These are phyloP conservation scores for Madurella fahalii DNA, from an alignment of 2,329 filamentous ascomycete species.

Conservation along the genomic window DNA sequence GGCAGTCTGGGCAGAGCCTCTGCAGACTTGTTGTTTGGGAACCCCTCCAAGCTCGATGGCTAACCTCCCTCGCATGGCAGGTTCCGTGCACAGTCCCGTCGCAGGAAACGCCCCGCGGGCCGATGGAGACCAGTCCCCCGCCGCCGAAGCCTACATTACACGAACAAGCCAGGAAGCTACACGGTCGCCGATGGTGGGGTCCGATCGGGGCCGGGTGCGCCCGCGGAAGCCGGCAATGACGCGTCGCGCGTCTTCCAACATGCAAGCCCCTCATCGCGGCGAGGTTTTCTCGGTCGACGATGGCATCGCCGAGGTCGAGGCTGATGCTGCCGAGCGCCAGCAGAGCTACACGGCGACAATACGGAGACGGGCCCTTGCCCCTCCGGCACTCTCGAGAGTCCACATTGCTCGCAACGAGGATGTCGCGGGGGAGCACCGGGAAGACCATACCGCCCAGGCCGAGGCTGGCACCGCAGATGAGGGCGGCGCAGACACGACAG, in stretches of 20 bases:
- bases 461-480: conserved; percentile 16
- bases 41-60: not conserved
- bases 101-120: conserved; percentile 22
- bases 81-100: conserved; percentile 20
- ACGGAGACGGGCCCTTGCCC: conserved; percentile 35
- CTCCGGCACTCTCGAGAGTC: conserved; percentile 30
- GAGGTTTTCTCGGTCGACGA: conserved; percentile 91
- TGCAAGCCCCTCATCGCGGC: conserved; percentile 69
- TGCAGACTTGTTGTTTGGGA: conserved; percentile 6
- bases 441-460: conserved; percentile 18
- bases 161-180: conserved; percentile 31
- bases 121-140: conserved; percentile 27
- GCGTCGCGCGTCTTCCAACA: conserved; percentile 70
- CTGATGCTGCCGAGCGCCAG: conserved; percentile 54
- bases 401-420: conserved; percentile 29
- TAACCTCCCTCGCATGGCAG: conserved; percentile 11
- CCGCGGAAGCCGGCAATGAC: conserved; percentile 69
- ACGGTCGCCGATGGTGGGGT: conserved; percentile 43
- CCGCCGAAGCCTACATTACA: conserved; percentile 39
- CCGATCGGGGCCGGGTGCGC: conserved; percentile 48
- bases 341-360: conserved; percentile 37
- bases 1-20: not conserved
- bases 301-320: conserved; percentile 73
- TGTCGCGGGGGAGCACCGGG: conserved; percentile 20
- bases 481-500: conserved; percentile 32